These are phyloP conservation scores for Brassica juncea DNA, from an alignment of 345 rosid genomes.

Conservation along the genomic window DNA sequence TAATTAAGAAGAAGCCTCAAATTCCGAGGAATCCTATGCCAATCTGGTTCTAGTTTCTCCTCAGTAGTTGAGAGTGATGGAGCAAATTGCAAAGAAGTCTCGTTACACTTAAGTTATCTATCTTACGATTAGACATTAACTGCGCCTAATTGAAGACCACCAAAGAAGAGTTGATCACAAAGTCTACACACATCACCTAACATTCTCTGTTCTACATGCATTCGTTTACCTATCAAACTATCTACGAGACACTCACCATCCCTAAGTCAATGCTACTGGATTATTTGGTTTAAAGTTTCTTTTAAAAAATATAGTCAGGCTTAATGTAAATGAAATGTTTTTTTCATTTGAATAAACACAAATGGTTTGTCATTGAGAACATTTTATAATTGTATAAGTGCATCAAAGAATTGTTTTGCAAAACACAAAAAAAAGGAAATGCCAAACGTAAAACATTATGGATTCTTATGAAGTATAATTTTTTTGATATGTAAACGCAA, in stretches of 20 bases:
- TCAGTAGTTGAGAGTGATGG: background rate
- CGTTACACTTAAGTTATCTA: background rate
- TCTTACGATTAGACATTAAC: slow-evolving; percentile 25
- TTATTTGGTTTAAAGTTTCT: background rate
- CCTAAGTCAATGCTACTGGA: slow-evolving; percentile 5
- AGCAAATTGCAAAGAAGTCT: slow-evolving; percentile 5
- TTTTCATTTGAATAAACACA: background rate
- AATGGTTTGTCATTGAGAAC: background rate
- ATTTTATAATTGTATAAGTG: background rate
- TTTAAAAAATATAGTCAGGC: background rate
- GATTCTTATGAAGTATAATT: background rate
- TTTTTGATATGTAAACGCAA: background rate
- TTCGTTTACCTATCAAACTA: background rate
- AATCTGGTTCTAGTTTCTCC: slow-evolving; percentile 24
- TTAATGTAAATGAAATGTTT: background rate
- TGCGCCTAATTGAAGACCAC: slow-evolving; percentile 27
- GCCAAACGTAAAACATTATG: background rate
- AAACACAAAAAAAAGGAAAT: background rate
- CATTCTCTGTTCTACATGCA: slow-evolving; percentile 29
- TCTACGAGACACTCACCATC: slow-evolving; percentile 1
- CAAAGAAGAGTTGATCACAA: background rate
- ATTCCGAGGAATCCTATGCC: background rate
- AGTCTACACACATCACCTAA: slow-evolving; percentile 23
- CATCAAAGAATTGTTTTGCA: background rate
- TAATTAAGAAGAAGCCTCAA: slow-evolving; percentile 2